Base-by-base conservation (phyloP, 2,329 filamentous ascomycete genomes). In the Arachnopeziza araneosa region DNA sequence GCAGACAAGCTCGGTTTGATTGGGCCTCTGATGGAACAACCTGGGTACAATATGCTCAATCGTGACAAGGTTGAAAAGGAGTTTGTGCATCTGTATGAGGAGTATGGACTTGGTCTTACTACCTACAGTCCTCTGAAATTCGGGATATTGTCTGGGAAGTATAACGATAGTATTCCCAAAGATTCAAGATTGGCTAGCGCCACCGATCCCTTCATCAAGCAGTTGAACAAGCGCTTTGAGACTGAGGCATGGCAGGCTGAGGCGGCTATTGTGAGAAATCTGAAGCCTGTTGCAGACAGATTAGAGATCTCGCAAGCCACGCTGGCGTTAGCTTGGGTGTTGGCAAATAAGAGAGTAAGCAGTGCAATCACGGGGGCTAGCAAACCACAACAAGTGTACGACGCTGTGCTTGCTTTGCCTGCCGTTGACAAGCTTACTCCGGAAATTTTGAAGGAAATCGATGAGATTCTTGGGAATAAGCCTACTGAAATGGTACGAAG, bases 111-210 rank as follows among this genome's bases (percentile, higher is more conserved):
- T 1, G 86, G 86, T 2, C 75, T 88, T 49, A 88, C 86, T 14
- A 80, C 83, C 60, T 89, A 82, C 74, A 84, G 80, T 2, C 86
- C 86, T 1, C 74, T 89, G 21, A 79, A 80, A 63, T 75, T 76
- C 55, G 86, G 86, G 22, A 78, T 88, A 61, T 74, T 89, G 63
- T 84, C 84, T 0, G 86, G 86, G 53, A 89, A 89, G 73, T 89
- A 89, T 75, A 85, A 83, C 71, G 75, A 86, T 66, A 83, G 82
- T 26, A 81, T 87, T 50, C 84, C 84, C 4, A 75, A 80, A 3
- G 80, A 81, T 63, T 84, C 82, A n/a, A 77, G 86, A 26, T 77
- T 87, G 60, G 79, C 80, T 14, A 78, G 79, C 66, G 76, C 81
- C 56, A 79, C 86, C 62, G 75, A 80, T 71, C 71, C 76, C 36